phyloP scores from a whole-genome alignment of 1,284 basidiomycete genomes.

The Marasmius oreades region DNA sequence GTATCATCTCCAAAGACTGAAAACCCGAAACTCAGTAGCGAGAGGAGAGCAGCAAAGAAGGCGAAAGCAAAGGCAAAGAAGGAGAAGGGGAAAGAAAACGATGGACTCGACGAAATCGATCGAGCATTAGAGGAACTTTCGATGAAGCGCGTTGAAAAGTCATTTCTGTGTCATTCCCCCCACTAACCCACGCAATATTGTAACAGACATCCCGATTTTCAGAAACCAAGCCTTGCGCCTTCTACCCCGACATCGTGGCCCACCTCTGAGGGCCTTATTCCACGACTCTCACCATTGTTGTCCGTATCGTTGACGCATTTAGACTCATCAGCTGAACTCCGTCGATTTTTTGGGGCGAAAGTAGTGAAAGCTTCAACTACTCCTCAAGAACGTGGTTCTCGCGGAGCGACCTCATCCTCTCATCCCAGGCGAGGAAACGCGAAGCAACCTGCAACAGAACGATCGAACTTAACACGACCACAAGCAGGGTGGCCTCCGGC shows the following conservation, averaged over 20 bases:
- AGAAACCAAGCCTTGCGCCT: slow-evolving; percentile 22
- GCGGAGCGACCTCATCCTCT: slow-evolving; percentile 18
- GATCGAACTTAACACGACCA: slow-evolving; percentile 64
- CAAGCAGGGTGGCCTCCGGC: slow-evolving; percentile 61
- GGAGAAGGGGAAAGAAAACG: slow-evolving; percentile 35
- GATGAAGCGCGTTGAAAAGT: slow-evolving; percentile 49
- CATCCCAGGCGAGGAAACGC: slow-evolving; percentile 7
- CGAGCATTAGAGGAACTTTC: slow-evolving; percentile 80
- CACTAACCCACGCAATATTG: not conserved
- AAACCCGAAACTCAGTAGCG: slow-evolving; percentile 21
- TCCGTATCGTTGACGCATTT: slow-evolving; percentile 76
- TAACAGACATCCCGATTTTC: slow-evolving; percentile 52
- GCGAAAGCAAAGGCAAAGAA: slow-evolving; percentile 59
- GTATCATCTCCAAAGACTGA: slow-evolving; percentile 14
- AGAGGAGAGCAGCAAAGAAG: slow-evolving; percentile 54
- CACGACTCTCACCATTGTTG: slow-evolving; percentile 51
- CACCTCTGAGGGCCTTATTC: slow-evolving; percentile 13
- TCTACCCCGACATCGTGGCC: slow-evolving; percentile 20
- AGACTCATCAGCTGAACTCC: slow-evolving; percentile 85
- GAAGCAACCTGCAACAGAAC: slow-evolving; percentile 29
- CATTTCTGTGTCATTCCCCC: not conserved
- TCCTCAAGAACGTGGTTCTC: slow-evolving; percentile 24
- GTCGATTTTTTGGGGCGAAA: slow-evolving; percentile 88
- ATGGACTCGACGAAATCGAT: slow-evolving; percentile 68
- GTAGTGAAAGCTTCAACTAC: slow-evolving; percentile 61